These are phyloP conservation scores for Paramecium tetraurelia DNA, from an alignment of 73 alveolate species.

Conservation along the genomic window DNA sequence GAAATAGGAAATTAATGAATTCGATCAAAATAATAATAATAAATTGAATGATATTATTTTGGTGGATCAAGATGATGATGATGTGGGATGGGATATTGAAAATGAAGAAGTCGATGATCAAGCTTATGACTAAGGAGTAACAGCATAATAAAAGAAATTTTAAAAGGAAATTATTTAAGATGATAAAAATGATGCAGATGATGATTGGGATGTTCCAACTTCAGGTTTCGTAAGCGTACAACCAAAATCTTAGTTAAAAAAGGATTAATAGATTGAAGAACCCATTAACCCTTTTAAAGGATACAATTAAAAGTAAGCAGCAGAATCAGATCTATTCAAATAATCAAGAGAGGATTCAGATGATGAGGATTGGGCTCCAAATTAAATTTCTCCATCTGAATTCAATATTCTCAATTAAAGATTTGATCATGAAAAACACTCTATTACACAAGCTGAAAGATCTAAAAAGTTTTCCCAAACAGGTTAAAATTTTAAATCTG, in stretches of 20 bases:
- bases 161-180: not conserved
- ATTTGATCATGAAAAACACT: not conserved
- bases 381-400: constrained; percentile 5
- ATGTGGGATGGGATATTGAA: not conserved
- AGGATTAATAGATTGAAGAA: constrained; percentile 10
- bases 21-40: not conserved
- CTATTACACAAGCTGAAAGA: not conserved
- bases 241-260: constrained; percentile 9
- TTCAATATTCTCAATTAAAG: not conserved
- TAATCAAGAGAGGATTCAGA: not conserved
- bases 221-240: constrained; percentile 19
- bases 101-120: not conserved
- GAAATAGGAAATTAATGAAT: not conserved
- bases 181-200: constrained; percentile 31
- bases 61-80: constrained; percentile 5
- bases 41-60: not conserved
- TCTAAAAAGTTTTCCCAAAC: not conserved
- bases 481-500: not conserved
- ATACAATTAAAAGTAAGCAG: not conserved
- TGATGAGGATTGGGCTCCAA: constrained; percentile 32
- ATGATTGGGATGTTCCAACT: constrained; percentile 45
- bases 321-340: not conserved
- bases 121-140: not conserved
- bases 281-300: not conserved
- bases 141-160: not conserved